A percentile compares a stretch with the other conserved stretches of the same genome.
Evolutionary conservation across 2,329 filamentous ascomycete species (phyloP).

Genomic region (Penicillium sp.): DNA sequence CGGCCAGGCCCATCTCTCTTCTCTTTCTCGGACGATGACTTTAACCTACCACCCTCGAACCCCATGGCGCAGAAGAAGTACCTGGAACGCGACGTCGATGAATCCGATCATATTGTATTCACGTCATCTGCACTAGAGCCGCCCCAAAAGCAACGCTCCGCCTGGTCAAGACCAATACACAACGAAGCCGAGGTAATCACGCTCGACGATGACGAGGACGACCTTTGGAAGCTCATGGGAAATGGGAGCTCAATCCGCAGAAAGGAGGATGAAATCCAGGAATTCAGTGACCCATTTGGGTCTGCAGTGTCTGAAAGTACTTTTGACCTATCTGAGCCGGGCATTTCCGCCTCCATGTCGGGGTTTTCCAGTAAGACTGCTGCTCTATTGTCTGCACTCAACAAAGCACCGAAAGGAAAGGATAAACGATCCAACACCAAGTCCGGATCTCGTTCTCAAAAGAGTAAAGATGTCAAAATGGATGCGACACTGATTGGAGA

Average conservation of each 20-base stretch:
- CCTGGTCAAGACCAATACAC: conserved; percentile 3
- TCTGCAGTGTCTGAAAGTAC: conserved; percentile 34
- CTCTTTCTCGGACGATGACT: conserved; percentile 38
- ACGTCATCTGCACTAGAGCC: conserved; percentile 46
- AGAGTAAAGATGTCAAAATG: conserved; percentile 15
- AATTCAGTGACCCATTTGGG: conserved; percentile 39
- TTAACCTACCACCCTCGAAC: conserved; percentile 22
- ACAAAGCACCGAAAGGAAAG: conserved; percentile 6
- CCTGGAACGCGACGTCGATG: conserved; percentile 21
- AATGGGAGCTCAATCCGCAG: neutral
- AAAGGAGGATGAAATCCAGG: conserved; percentile 35
- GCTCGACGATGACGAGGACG: conserved; percentile 41
- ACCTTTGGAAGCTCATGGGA: conserved; percentile 11
- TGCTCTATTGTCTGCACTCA: conserved; percentile 43
- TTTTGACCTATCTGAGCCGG: conserved; percentile 26
- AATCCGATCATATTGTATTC: conserved; percentile 50
- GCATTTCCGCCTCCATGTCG: conserved; percentile 21
- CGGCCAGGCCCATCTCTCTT: conserved; percentile 20
- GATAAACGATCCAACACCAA: conserved; percentile 3
- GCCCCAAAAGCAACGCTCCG: conserved; percentile 8
- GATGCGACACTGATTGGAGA: conserved; percentile 15
- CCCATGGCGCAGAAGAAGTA: conserved; percentile 9
- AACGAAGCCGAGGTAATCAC: conserved; percentile 36
- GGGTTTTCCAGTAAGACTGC: conserved; percentile 47
- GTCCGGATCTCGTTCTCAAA: conserved; percentile 1